Evolutionary conservation across 2,329 filamentous ascomycete species (phyloP), one percentile per base, ranked within the genome.

Genomic region (Botrytis paeoniae): DNA sequence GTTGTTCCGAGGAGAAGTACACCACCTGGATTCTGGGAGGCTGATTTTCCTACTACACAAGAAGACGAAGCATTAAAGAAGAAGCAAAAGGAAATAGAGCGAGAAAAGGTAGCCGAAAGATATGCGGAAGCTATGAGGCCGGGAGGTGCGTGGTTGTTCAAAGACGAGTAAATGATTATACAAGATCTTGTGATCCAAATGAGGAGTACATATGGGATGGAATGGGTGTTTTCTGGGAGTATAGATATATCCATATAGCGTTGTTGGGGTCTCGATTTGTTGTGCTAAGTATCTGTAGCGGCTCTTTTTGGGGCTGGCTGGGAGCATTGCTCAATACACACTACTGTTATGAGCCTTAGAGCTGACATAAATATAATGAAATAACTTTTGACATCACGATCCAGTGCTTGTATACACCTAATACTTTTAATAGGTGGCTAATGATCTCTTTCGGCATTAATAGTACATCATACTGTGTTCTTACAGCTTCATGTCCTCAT

Each of bases 21-120:
- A 16, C 95, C 96, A 20, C 93, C 94, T 2, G 95, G 94, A 0
- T 98, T 93, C 80, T 99, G 96, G 96, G 87, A 93, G 71, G 88
- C 92, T 2, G 95, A 97, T 77, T 97, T 99, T 80, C 95, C 95
- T 1, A 89, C 85, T 39, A 98, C 96, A 1, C 96, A 98, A 81
- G 93, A 98, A 82, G 83, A 91, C 41, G 85, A 88, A 77, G 84
- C 85, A 70, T 89, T 95, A 78, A 88, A 88, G 73, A 86, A 87
- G 74, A 89, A 90, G 79, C 92, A 92, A 0, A 85, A 85, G n/a
- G 86, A 85, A 77, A 83, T 88, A 74, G 91, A 92, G 79, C 87
- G 86, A 76, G 85, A 89, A 68, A 86, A 89, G 72, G 86, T 98
- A 2, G 87, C 90, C 76, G 90, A 93, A 79, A 88, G 94, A 79